Base-by-base conservation (phyloP, 2,329 filamentous ascomycete species). In the Albophoma yamanashiensis region DNA sequence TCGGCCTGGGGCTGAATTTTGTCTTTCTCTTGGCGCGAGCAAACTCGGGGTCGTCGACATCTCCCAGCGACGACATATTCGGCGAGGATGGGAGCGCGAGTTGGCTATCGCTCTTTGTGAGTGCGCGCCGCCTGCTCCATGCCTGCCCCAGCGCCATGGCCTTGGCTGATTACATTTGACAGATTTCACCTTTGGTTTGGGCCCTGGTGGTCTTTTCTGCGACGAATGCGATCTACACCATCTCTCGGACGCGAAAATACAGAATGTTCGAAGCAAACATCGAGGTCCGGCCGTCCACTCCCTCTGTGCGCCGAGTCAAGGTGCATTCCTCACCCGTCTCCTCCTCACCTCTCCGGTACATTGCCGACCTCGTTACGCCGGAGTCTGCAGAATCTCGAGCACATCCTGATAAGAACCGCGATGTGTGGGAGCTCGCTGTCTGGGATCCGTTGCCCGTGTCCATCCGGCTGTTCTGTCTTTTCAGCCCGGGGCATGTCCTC, bases 371-470 rank as follows among this genome's bases (percentile, higher is more conserved):
- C 53, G 75, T 96, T 40, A 80, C 85, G 2, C 76, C 82, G 34
- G 85, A 87, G 42, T 87, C 85, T 27, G 90, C 92, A n/a, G 86
- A 92, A 64, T 87, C 89, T 34, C 85, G 92, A 69, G 89, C 91
- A 36, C 89, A 97, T 73, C 91, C 93, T 0, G 88, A 94, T 70
- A 85, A 87, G 60, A 82, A 83, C 34, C 83, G 88, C 14, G 92
- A 99, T 73, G 94, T 99, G 12, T 99, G 94, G 94, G 92, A 99
- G 74, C 76, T 99, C 57, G 84, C 88, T 1, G 82, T 97, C 8
- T 99, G 94, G 94, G 92, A 97, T 71, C 94, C 95, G 40, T 82
- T 93, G 55, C 91, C 92, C 2, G 81, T 96, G 42, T 91, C 86
- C 55, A 76, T 97, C 58, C 85, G 87, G 43, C 78, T 97, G 3